Evolutionary conservation across 495 filamentous ascomycete genomes (phyloP).

Genomic region (Cercophora scortea): DNA sequence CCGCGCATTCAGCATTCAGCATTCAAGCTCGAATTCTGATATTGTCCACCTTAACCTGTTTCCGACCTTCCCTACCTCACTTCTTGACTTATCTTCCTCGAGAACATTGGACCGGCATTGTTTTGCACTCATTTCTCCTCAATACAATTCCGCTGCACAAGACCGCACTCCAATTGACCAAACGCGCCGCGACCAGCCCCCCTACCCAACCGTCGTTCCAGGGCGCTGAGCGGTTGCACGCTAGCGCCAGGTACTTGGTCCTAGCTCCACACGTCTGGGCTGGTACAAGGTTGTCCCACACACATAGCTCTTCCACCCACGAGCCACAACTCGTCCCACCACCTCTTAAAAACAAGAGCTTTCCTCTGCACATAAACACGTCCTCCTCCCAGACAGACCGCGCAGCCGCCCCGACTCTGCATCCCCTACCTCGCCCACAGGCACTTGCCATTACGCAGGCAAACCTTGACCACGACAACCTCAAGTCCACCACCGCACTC

Average conservation of each 20-base stretch:
- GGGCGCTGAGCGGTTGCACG: neutral
- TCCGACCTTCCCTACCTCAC: no score
- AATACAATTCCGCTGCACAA: no score
- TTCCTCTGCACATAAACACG: conserved; percentile 13
- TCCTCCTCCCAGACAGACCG: conserved; percentile 9
- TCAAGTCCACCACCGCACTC: neutral
- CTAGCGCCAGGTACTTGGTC: conserved; percentile 22
- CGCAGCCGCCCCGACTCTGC: conserved; percentile 9
- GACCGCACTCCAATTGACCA: no score
- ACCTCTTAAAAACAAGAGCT: conserved; percentile 27
- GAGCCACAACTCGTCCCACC: conserved; percentile 22
- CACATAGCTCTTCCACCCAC: conserved; percentile 9
- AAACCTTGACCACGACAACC: conserved; percentile 12
- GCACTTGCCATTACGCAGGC: conserved; percentile 11
- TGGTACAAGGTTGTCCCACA: conserved; percentile 20
- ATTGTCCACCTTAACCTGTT: no score
- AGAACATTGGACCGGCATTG: no score
- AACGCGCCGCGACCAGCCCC: no score
- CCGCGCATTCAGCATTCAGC: no score
- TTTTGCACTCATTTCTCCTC: no score
- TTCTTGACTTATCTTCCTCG: no score
- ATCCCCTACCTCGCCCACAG: conserved; percentile 4
- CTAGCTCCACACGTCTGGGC: conserved; percentile 19
- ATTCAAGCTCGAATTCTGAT: no score
- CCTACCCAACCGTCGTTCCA: neutral